A percentile compares a stretch with the other conserved stretches of the same genome.
phyloP scores from a whole-genome alignment of 2,329 filamentous ascomycete genomes.

The Coccinonectria pachysandricola region DNA sequence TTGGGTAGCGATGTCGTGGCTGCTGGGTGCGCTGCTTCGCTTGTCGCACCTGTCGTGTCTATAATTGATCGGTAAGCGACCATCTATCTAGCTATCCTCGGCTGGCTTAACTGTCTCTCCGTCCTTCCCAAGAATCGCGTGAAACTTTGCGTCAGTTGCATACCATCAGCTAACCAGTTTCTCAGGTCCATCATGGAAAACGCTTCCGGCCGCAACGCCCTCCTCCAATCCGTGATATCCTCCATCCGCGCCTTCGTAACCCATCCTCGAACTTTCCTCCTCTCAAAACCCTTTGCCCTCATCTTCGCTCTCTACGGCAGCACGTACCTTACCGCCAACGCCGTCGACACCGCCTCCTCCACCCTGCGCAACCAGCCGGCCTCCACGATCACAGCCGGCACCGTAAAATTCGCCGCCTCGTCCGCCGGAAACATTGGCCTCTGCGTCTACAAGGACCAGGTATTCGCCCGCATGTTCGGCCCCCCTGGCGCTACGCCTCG shows the following conservation, averaged over 20 bases:
- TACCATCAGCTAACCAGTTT: slow-evolving; percentile 2
- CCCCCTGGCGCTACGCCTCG: slow-evolving; percentile 40
- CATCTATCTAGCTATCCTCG: too few species aligned
- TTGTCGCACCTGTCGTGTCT: slow-evolving; percentile 76
- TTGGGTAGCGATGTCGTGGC: slow-evolving; percentile 58
- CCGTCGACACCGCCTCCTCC: slow-evolving; percentile 68
- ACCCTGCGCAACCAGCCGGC: slow-evolving; percentile 49
- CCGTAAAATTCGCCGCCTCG: slow-evolving; percentile 71
- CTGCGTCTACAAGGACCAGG: slow-evolving; percentile 82
- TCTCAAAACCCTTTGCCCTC: slow-evolving; percentile 57
- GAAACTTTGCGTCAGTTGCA: slow-evolving; percentile 1
- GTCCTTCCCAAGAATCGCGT: neutral
- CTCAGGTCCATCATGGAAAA: slow-evolving; percentile 69
- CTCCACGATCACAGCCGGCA: slow-evolving; percentile 58
- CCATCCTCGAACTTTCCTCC: slow-evolving; percentile 50
- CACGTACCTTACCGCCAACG: slow-evolving; percentile 84
- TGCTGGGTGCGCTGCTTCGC: slow-evolving; percentile 59
- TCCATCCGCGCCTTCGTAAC: slow-evolving; percentile 47
- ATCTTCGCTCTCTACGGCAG: slow-evolving; percentile 72
- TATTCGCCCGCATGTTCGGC: slow-evolving; percentile 76
- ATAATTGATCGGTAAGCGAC: slow-evolving; percentile 67
- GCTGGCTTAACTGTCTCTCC: too few species aligned
- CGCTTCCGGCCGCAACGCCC: slow-evolving; percentile 56
- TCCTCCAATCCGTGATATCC: slow-evolving; percentile 47
- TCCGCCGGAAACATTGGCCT: slow-evolving; percentile 74